phyloP scores from a whole-genome alignment of 495 filamentous ascomycete species.

The Astrothelium macrocarpum region DNA sequence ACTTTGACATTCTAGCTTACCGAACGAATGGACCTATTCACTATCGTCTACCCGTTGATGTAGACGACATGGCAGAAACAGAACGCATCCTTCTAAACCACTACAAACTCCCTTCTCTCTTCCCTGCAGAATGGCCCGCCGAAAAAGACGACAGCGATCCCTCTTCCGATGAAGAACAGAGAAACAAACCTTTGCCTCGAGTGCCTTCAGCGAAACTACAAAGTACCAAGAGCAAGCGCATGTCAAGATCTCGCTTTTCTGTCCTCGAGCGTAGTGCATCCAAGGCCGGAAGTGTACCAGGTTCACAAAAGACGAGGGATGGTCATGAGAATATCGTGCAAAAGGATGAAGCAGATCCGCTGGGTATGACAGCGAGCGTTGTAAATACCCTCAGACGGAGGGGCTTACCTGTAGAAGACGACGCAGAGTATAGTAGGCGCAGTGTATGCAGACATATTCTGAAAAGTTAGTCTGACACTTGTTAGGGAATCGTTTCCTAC shows the following conservation, averaged over 20 bases:
- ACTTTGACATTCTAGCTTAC: neutral
- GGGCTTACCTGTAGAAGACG: conserved; percentile 78
- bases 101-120: conserved; percentile 75
- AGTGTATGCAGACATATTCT: conserved; percentile 47
- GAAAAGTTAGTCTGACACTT: neutral
- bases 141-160: conserved; percentile 66
- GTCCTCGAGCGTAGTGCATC: conserved; percentile 67
- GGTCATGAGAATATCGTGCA: conserved; percentile 67
- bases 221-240: conserved; percentile 30
- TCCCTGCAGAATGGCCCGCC: conserved; percentile 76
- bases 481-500: conserved; percentile 78
- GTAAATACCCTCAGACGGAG: conserved; percentile 63
- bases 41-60: conserved; percentile 14
- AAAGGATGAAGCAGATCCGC: conserved; percentile 82
- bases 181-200: neutral
- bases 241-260: conserved; percentile 70
- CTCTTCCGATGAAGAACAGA: conserved; percentile 46
- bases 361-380: conserved; percentile 76
- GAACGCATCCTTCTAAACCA: conserved; percentile 73
- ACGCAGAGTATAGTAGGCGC: conserved; percentile 38
- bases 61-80: conserved; percentile 38
- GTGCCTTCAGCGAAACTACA: neutral
- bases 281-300: conserved; percentile 56
- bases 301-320: conserved; percentile 57
- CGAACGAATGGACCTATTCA: conserved; percentile 15